phyloP scores from a whole-genome alignment of 441 rosid genomes.

The Omphalea diandra region DNA sequence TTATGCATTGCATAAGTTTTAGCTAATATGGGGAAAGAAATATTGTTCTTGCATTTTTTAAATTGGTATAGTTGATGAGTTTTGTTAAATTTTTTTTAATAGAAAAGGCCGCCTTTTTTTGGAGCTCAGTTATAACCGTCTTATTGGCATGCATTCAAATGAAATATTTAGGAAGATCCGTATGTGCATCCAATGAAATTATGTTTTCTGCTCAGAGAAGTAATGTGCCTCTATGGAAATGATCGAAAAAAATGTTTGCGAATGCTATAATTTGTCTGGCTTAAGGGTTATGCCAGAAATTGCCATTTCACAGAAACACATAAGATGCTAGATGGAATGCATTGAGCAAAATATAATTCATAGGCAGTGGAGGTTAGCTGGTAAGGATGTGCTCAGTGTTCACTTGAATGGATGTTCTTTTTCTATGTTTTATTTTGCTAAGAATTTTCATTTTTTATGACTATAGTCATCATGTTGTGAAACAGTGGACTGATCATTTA shows the following conservation, averaged over 20 bases:
- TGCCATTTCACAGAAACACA: not conserved
- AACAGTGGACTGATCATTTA: too few relatives aligned
- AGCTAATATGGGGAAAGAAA: not conserved
- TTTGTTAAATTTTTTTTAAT: not conserved
- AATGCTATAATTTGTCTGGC: too few relatives aligned
- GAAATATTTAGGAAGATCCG: not conserved
- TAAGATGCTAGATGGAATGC: not conserved
- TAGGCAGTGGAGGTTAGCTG: not conserved
- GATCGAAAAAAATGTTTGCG: not conserved
- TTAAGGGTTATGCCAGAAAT: not conserved
- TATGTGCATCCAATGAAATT: not conserved
- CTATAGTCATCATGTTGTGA: not conserved
- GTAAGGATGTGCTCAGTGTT: not conserved
- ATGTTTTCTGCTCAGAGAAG: not conserved
- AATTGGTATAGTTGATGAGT: not conserved
- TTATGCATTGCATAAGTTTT: not conserved
- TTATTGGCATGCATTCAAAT: not conserved
- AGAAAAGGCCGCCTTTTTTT: too few relatives aligned
- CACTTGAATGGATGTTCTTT: conserved; percentile 9
- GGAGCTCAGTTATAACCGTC: too few relatives aligned
- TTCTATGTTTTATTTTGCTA: conserved; percentile 2
- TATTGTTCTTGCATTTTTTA: not conserved
- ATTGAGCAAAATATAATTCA: not conserved
- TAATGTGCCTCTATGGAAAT: not conserved
- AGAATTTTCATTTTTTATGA: not conserved